Evolutionary conservation across 805 yeast species (phyloP).

Genomic region (Monosporozyma unispora): DNA sequence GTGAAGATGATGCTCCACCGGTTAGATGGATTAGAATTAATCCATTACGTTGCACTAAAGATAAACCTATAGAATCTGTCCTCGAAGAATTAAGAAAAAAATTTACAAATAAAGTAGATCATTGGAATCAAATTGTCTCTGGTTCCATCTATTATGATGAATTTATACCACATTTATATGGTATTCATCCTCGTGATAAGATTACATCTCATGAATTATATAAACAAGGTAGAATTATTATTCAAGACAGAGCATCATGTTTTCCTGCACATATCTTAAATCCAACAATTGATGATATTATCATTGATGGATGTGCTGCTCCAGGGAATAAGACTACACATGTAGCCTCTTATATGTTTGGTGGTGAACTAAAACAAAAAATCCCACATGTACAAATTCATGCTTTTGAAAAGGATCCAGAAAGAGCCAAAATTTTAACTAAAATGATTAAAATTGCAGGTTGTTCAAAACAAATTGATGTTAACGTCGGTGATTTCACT

Average conservation of each 20-base stretch:
- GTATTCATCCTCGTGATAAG: constrained; percentile 68
- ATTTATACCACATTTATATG: constrained; percentile 67
- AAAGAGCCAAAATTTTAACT: constrained; percentile 58
- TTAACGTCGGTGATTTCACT: constrained; percentile 45
- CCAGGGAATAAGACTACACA: constrained; percentile 98
- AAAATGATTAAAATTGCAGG: constrained; percentile 80
- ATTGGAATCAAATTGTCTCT: constrained; percentile 35
- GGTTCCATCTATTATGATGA: constrained; percentile 67
- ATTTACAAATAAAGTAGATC: constrained; percentile 38
- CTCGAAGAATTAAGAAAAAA: constrained; percentile 22
- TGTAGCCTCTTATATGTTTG: constrained; percentile 36
- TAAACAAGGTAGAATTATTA: constrained; percentile 66
- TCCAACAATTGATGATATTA: constrained; percentile 49
- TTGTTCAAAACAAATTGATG: constrained; percentile 35
- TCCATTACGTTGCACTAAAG: constrained; percentile 39
- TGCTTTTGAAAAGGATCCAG: constrained; percentile 83
- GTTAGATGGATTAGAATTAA: constrained; percentile 77
- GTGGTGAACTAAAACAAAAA: constrained; percentile 6
- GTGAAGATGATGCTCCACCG: constrained; percentile 47
- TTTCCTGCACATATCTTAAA: constrained; percentile 82
- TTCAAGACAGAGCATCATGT: constrained; percentile 95
- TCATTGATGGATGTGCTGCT: constrained; percentile 94
- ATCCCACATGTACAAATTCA: constrained; percentile 32
- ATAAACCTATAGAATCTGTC: constrained; percentile 19
- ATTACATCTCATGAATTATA: constrained; percentile 64